Conservation (phyloP, 2,329 filamentous ascomycete species). For the Hypomyces rosellus region DNA sequence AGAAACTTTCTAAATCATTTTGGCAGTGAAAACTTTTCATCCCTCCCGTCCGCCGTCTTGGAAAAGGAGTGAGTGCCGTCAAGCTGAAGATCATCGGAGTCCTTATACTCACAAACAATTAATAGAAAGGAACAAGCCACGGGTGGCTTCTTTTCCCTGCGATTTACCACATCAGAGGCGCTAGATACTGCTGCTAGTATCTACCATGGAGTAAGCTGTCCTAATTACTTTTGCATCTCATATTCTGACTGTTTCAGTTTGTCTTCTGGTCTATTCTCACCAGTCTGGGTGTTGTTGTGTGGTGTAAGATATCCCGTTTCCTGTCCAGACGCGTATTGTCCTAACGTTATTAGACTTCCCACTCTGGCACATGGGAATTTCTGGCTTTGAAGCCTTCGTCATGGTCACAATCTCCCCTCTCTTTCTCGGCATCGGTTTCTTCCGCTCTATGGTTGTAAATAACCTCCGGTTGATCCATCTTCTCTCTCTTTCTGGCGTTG, state of each 20-base stretch:
- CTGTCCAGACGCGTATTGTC: neutral
- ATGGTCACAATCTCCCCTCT: conserved; percentile 79
- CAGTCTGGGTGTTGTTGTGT: conserved; percentile 79
- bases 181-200: conserved; percentile 81
- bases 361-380: conserved; percentile 98
- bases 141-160: conserved; percentile 60
- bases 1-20: conserved; percentile 34
- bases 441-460: conserved; percentile 62
- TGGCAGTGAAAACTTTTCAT: conserved; percentile 42
- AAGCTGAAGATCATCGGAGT: neutral
- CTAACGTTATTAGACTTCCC: conserved; percentile 64
- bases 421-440: conserved; percentile 61
- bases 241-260: conserved; percentile 48
- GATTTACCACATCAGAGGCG: conserved; percentile 67
- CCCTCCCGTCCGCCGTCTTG: conserved; percentile 42
- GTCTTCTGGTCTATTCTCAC: conserved; percentile 95
- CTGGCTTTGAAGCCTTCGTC: conserved; percentile 86
- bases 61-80: conserved; percentile 66
- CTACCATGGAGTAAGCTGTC: conserved; percentile 71
- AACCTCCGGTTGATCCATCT: conserved; percentile 69
- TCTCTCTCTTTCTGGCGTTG: conserved; percentile 68
- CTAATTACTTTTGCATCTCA: neutral
- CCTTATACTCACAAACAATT: conserved; percentile 16
- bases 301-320: conserved; percentile 62
- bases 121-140: conserved; percentile 68